Base-by-base conservation (phyloP, 306 rosid species). In the Oemleria cerasiformis region DNA sequence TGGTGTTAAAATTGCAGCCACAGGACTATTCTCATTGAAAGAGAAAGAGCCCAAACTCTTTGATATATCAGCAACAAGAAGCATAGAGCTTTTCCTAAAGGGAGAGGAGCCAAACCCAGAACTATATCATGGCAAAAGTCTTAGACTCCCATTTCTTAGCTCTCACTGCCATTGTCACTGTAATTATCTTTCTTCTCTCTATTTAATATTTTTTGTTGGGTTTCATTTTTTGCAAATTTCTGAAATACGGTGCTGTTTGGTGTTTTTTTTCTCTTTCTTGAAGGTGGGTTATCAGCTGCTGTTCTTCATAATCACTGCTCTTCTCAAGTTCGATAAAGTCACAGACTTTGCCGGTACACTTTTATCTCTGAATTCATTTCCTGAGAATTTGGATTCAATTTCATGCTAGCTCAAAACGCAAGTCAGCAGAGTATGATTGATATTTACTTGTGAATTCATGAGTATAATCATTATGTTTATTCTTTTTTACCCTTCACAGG, bases 271-370 rank as follows among this genome's bases (percentile, higher is more conserved):
- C 65, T 42, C 43, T 6, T 6, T 53, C 7, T 61, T 71, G 60
- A 88, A 95, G 99, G 73, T 89, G 75, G 91, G 75, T 3, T 95
- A 95, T 76, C 99, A 91, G 73, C 63, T 80, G 13, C 36, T 88
- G 58, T 95, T 95, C 82, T 95, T 95, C 76, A 63, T 91, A 51
- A 34, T 91, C 87, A 95, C 99, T 47, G 99, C 99, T 63, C 90
- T 95, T 65, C 90, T 95, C 79, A 89, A 84, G 81, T 89, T 95
- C 70, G 99, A 95, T 56, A 95, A 91, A 79, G 82, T 95, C 83
- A 95, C 99, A 73, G 99, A 95, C 84, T 95, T 91, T 68, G 99
- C 99, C 0, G 99, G 99, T 94, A 87, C 49, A 34, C 12, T 63
- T 10, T 48, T 12, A 25, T 44, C 20, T 64, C 39, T 11, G 51